Evolutionary conservation across 1,284 basidiomycete genomes (phyloP).

Genomic region (Inonotus hispidus): DNA sequence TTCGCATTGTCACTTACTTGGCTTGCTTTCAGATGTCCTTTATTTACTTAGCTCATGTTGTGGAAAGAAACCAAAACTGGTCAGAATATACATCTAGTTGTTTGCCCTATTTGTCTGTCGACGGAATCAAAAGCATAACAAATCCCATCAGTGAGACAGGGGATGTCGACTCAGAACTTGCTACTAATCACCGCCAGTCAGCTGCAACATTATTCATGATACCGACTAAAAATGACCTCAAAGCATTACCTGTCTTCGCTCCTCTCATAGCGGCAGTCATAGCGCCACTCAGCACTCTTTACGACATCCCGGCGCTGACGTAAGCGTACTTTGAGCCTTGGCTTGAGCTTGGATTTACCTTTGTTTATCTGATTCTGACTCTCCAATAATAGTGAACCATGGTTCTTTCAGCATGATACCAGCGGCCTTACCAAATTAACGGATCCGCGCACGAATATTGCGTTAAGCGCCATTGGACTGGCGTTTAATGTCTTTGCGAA

Average conservation of each 20-base stretch:
- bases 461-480: conserved; percentile 33
- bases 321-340: not conserved
- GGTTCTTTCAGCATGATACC: conserved; percentile 25
- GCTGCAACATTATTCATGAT: conserved; percentile 6
- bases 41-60: conserved; percentile 13
- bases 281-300: conserved; percentile 34
- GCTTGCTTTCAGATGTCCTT: conserved; percentile 4
- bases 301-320: conserved; percentile 38
- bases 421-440: conserved; percentile 22
- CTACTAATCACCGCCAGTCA: not conserved
- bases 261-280: conserved; percentile 34
- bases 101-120: not conserved
- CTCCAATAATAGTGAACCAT: not conserved
- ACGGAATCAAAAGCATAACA: too few relatives aligned
- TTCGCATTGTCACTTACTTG: conserved; percentile 5
- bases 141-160: not conserved
- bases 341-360: conserved; percentile 19
- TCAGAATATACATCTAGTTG: conserved; percentile 3
- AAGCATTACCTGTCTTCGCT: conserved; percentile 18
- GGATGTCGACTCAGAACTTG: too few relatives aligned
- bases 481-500: conserved; percentile 37
- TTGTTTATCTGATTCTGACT: not conserved
- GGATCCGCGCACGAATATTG: conserved; percentile 30
- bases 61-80: conserved; percentile 9
- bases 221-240: conserved; percentile 8